Conservation (phyloP, 495 filamentous ascomycete genomes). For the Aspergillus asperescens region DNA sequence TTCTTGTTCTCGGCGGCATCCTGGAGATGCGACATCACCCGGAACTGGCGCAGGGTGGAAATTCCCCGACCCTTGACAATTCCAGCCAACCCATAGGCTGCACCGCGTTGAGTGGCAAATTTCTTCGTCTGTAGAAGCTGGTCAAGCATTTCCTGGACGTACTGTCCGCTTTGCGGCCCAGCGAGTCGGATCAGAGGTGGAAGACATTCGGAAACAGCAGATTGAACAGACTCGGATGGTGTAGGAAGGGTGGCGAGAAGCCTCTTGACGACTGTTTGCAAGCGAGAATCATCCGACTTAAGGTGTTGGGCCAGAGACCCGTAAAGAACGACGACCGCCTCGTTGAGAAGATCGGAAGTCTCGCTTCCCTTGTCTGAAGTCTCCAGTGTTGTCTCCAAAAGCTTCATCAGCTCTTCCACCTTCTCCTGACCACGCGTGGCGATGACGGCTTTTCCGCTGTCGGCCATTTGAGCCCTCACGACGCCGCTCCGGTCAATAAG, state of each 20-base stretch:
- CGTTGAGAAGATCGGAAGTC: slow-evolving; percentile 79
- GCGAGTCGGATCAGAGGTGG: slow-evolving; percentile 82
- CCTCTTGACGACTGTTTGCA: slow-evolving; percentile 78
- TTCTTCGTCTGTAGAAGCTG: slow-evolving; percentile 76
- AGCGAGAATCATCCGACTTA: slow-evolving; percentile 70
- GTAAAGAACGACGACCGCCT: slow-evolving; percentile 95
- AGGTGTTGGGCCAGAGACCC: slow-evolving; percentile 88
- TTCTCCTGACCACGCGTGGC: slow-evolving; percentile 68
- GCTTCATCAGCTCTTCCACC: slow-evolving; percentile 86
- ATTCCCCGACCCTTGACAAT: slow-evolving; percentile 82
- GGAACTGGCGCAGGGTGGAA: slow-evolving; percentile 73
- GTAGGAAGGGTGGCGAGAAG: slow-evolving; percentile 82
- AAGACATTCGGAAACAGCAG: slow-evolving; percentile 88
- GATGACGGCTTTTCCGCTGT: slow-evolving; percentile 78
- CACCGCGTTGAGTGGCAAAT: slow-evolving; percentile 85
- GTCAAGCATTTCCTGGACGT: slow-evolving; percentile 74
- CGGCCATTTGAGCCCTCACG: slow-evolving; percentile 88
- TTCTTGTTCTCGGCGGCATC: slow-evolving; percentile 86
- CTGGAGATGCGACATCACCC: slow-evolving; percentile 73
- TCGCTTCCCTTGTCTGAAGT: slow-evolving; percentile 72
- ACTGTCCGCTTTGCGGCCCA: slow-evolving; percentile 66
- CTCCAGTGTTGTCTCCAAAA: slow-evolving; percentile 79
- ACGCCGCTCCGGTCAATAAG: slow-evolving; percentile 69
- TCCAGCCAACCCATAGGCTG: slow-evolving; percentile 91
- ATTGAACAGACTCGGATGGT: slow-evolving; percentile 95